A percentile compares a stretch with the other conserved stretches of the same genome.
Conservation (phyloP, 2,329 filamentous ascomycete genomes). For the Cyclaneusma minus region DNA sequence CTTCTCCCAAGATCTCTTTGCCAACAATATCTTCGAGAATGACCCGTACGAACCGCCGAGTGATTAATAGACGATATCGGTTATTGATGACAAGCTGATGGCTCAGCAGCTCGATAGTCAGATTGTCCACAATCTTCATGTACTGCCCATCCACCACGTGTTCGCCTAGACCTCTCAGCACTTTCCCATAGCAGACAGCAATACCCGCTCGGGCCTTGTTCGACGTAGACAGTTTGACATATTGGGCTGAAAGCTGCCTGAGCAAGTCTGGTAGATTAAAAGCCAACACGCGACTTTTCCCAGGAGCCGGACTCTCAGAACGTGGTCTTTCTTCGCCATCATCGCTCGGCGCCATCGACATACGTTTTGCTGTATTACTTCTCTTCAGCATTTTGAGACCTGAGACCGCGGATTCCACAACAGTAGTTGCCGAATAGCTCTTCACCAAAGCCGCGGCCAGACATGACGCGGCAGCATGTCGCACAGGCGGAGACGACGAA, state of each 20-base stretch:
- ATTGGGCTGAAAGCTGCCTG: constrained; percentile 65
- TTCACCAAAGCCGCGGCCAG: constrained; percentile 73
- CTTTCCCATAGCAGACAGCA: constrained; percentile 71
- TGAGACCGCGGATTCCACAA: constrained; percentile 32
- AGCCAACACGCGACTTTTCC: constrained; percentile 56
- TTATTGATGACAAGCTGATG: constrained; percentile 64
- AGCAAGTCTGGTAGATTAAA: constrained; percentile 68
- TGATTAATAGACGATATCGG: constrained; percentile 73
- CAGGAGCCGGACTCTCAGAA: constrained; percentile 60
- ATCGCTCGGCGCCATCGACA: constrained; percentile 46
- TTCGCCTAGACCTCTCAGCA: constrained; percentile 66
- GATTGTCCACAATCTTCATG: constrained; percentile 61
- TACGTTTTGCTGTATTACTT: constrained; percentile 35
- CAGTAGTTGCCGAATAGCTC: constrained; percentile 50
- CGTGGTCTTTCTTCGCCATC: constrained; percentile 56
- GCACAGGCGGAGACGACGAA: constrained; percentile 55
- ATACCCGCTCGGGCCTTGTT: constrained; percentile 73
- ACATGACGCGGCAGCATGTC: constrained; percentile 76
- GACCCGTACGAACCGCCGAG: constrained; percentile 69
- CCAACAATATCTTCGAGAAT: constrained; percentile 76
- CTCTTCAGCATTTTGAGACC: constrained; percentile 59
- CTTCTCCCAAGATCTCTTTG: constrained; percentile 70
- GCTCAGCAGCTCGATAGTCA: constrained; percentile 68
- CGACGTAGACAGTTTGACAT: constrained; percentile 60
- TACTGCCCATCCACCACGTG: constrained; percentile 75